Evolutionary conservation across 1,284 basidiomycete species (phyloP).

Genomic region (Filobasidium uniguttulatum): DNA sequence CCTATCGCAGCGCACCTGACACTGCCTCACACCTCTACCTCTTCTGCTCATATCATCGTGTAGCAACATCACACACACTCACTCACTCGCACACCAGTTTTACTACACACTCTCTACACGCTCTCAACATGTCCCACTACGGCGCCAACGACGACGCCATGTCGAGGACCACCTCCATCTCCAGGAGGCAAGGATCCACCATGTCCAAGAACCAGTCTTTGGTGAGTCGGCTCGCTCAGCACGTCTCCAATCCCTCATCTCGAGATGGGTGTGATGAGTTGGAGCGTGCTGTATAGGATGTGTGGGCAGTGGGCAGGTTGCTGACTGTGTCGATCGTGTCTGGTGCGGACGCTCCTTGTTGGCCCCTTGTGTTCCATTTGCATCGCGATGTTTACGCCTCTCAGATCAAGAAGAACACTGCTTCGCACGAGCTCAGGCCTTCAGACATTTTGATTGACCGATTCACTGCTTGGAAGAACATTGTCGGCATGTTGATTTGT

Average conservation of each 20-base stretch:
- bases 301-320: background rate
- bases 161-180: constrained; percentile 49
- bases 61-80: too few species aligned
- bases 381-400: background rate
- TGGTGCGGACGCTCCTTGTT: background rate
- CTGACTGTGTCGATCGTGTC: background rate
- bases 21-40: too few species aligned
- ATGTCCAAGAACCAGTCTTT: constrained; percentile 64
- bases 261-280: too few species aligned
- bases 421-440: constrained; percentile 77
- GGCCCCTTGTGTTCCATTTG: background rate
- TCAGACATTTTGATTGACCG: constrained; percentile 96
- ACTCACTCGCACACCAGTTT: too few species aligned
- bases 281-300: background rate
- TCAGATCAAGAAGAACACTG: constrained; percentile 73
- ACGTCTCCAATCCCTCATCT: background rate
- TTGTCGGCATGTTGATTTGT: constrained; percentile 84
- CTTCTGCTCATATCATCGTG: too few species aligned
- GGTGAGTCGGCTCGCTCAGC: constrained; percentile 24
- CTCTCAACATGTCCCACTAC: constrained; percentile 30
- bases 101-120: too few species aligned
- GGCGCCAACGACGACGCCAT: constrained; percentile 28
- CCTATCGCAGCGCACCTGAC: too few species aligned
- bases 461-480: constrained; percentile 49
- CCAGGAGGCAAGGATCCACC: constrained; percentile 51